phyloP scores from a whole-genome alignment of 257 asterid genomes.

The Scutellaria minor region DNA sequence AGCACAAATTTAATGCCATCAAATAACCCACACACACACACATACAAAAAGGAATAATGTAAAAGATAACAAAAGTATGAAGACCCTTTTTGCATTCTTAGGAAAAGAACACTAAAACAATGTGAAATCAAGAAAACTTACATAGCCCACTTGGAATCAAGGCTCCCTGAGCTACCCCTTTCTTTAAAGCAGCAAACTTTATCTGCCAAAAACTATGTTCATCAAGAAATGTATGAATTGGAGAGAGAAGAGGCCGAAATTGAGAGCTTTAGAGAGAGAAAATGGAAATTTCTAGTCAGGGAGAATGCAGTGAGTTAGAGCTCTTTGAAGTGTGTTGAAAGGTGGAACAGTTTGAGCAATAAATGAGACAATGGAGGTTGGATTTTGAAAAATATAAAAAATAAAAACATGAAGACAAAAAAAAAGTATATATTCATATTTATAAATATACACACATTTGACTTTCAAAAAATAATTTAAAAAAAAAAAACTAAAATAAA shows the following conservation, averaged over 20 bases:
- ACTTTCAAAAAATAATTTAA: constrained; percentile 27
- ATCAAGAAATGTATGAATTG: constrained; percentile 20
- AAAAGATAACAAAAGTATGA: constrained; percentile 10
- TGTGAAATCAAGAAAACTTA: constrained; percentile 51
- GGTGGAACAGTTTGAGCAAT: constrained; percentile 55
- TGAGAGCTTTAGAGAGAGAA: constrained; percentile 44
- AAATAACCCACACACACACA: background rate
- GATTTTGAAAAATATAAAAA: constrained; percentile 30
- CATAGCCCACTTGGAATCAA: constrained; percentile 46
- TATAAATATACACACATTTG: constrained; percentile 14
- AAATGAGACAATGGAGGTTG: constrained; percentile 52
- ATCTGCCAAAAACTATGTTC: background rate
- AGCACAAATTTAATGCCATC: constrained; percentile 15
- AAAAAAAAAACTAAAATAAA: background rate
- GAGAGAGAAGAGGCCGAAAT: constrained; percentile 22
- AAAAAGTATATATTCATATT: background rate
- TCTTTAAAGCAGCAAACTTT: constrained; percentile 39
- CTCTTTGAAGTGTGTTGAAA: constrained; percentile 38
- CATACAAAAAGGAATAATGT: background rate
- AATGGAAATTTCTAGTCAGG: constrained; percentile 37
- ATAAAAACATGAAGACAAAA: constrained; percentile 2
- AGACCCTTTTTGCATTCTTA: constrained; percentile 38
- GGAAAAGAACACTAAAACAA: constrained; percentile 29
- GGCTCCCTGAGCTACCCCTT: constrained; percentile 31
- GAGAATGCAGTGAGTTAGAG: constrained; percentile 42